Conservation (phyloP, 352 stramenopile species). For the Pythium folliculosum region DNA sequence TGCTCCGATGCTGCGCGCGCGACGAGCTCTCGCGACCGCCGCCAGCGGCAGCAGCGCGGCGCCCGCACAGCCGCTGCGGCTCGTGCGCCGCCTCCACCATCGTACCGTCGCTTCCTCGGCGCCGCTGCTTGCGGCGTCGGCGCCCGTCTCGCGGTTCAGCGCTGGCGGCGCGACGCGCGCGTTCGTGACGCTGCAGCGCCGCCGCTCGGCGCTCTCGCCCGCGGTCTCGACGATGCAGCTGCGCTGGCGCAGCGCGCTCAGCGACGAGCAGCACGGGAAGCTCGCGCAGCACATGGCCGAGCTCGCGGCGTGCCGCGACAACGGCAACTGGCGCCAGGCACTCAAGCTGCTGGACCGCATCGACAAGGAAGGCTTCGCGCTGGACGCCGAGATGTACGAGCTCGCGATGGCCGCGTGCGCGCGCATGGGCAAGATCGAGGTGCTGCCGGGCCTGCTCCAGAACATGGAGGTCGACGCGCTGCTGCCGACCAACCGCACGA, state of each 20-base stretch:
- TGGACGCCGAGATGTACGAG: slow-evolving; percentile 80
- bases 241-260: slow-evolving; percentile 23
- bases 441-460: slow-evolving; percentile 67
- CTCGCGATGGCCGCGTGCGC: slow-evolving; percentile 74
- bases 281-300: slow-evolving; percentile 40
- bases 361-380: slow-evolving; percentile 51
- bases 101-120: background rate
- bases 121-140: background rate
- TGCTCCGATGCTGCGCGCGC: slow-evolving; percentile 29
- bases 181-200: slow-evolving; percentile 4
- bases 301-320: slow-evolving; percentile 53
- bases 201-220: background rate
- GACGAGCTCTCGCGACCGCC: slow-evolving; percentile 21
- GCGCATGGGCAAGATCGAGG: slow-evolving; percentile 80
- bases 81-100: slow-evolving; percentile 23
- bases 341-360: slow-evolving; percentile 74
- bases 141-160: slow-evolving; percentile 13
- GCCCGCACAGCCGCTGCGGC: slow-evolving; percentile 7
- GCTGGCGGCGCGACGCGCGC: slow-evolving; percentile 8
- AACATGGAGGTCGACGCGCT: slow-evolving; percentile 81
- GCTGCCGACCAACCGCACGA: slow-evolving; percentile 56
- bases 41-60: background rate
- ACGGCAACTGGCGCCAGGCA: slow-evolving; percentile 70
- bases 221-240: slow-evolving; percentile 10
- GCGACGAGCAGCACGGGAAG: slow-evolving; percentile 20